Percentiles rank a stretch among this genome's conserved stretches.
These are phyloP conservation scores for Pseudotsuga menziesii DNA, from an alignment of 75 land plant genomes.

Conservation along the genomic window DNA sequence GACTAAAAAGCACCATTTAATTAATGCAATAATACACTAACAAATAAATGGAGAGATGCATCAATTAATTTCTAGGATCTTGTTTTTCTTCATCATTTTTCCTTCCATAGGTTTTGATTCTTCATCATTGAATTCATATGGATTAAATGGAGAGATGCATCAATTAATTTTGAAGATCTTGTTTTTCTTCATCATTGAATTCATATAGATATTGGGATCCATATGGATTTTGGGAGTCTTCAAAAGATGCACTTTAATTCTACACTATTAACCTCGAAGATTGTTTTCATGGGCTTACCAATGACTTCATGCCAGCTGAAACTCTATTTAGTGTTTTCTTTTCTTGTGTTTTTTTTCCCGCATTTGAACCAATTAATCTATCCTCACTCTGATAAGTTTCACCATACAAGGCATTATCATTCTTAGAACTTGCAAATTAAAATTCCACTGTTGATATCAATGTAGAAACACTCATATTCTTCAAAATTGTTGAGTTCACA, in stretches of 20 bases:
- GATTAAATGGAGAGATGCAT: no score
- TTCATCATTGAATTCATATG: slow-evolving; percentile 70
- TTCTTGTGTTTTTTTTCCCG: neutral
- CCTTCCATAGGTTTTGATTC: slow-evolving; percentile 31
- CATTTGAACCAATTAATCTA: slow-evolving; percentile 5
- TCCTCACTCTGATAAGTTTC: slow-evolving; percentile 18
- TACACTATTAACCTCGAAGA: slow-evolving; percentile 1
- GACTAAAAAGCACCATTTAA: no score
- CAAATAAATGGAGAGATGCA: no score
- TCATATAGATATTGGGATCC: no score
- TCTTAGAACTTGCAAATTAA: slow-evolving; percentile 18
- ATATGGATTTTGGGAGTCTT: slow-evolving; percentile 70
- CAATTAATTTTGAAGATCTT: no score
- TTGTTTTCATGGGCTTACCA: slow-evolving; percentile 13
- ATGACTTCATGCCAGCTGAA: slow-evolving; percentile 13
- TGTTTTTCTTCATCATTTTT: no score
- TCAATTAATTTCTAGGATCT: no score
- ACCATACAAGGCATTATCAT: slow-evolving; percentile 10
- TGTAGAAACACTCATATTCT: slow-evolving; percentile 9
- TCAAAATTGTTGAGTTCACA: slow-evolving; percentile 10
- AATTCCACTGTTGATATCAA: slow-evolving; percentile 4
- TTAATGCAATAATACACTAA: no score
- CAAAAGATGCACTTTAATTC: slow-evolving; percentile 12
- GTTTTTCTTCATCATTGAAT: no score
- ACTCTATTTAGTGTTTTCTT: neutral